phyloP scores from a whole-genome alignment of 2,329 filamentous ascomycete genomes.

The Elsinoe necatrix region DNA sequence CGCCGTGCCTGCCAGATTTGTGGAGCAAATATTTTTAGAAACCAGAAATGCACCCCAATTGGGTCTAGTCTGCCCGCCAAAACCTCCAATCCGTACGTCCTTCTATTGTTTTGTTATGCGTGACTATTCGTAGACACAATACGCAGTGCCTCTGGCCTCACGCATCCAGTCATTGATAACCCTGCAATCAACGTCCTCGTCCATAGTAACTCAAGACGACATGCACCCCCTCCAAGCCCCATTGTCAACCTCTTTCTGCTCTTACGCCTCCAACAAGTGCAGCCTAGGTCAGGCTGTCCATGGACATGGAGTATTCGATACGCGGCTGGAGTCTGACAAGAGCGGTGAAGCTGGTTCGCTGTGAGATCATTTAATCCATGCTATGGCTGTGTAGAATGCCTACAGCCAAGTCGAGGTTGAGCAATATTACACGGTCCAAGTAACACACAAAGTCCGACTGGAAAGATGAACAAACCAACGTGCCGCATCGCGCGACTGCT shows the following conservation, averaged over 20 bases:
- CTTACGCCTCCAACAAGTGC: neutral
- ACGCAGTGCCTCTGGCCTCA: neutral
- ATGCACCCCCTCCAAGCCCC: neutral
- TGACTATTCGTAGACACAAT: neutral
- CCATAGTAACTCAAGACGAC: too few species aligned
- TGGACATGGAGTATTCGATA: neutral
- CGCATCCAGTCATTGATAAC: too few species aligned
- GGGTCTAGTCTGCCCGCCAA: neutral
- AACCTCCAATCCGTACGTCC: neutral
- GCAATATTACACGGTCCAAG: neutral
- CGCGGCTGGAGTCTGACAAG: neutral
- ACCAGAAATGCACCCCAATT: neutral
- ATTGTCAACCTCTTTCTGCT: neutral
- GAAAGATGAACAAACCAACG: slow-evolving; percentile 4
- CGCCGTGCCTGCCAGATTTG: neutral
- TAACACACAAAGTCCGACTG: neutral
- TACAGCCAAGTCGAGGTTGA: neutral
- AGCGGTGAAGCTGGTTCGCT: neutral
- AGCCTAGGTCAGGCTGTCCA: neutral
- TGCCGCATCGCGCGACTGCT: neutral
- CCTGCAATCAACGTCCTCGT: neutral
- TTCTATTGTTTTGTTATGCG: slow-evolving; percentile 10
- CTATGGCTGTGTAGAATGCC: neutral
- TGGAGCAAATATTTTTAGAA: neutral
- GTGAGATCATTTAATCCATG: slow-evolving; percentile 1